Evolutionary conservation across 108 stramenopile species (phyloP).

Genomic region (Cyclotella kingstonii): DNA sequence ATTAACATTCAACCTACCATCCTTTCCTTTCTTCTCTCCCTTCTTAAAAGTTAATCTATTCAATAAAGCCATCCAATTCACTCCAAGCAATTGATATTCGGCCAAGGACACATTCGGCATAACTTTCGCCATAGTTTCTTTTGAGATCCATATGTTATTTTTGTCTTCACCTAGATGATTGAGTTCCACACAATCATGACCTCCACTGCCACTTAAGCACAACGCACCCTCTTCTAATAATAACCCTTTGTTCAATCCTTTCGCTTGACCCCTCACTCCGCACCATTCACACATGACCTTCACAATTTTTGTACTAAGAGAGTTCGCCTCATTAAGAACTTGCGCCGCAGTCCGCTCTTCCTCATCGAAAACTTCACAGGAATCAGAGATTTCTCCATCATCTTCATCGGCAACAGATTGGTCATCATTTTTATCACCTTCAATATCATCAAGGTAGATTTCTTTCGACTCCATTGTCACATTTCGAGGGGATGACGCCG

Average conservation of each 20-base stretch:
- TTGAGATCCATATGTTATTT: constrained; percentile 58
- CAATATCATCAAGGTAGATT: constrained; percentile 29
- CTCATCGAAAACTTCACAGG: constrained; percentile 25
- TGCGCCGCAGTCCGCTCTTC: constrained; percentile 63
- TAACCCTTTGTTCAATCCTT: constrained; percentile 15
- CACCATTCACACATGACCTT: constrained; percentile 61
- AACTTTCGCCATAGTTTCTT: constrained; percentile 54
- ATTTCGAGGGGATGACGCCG: constrained; percentile 4
- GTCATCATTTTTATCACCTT: constrained; percentile 44
- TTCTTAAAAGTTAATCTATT: constrained; percentile 63
- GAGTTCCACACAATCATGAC: too few species aligned
- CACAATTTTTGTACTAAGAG: constrained; percentile 65
- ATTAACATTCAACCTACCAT: constrained; percentile 70
- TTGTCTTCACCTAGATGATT: background rate
- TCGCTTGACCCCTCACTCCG: background rate
- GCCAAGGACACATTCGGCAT: constrained; percentile 65
- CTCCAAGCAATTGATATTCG: constrained; percentile 82
- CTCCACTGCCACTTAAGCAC: constrained; percentile 41
- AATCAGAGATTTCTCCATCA: constrained; percentile 40
- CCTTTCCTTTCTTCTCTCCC: constrained; percentile 25
- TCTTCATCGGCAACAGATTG: constrained; percentile 57
- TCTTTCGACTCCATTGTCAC: constrained; percentile 18
- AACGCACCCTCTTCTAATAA: constrained; percentile 54
- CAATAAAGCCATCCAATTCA: constrained; percentile 85
- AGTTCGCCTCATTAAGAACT: constrained; percentile 65